A percentile compares a stretch with the other conserved stretches of the same genome.
Evolutionary conservation across 768 basidiomycete species (phyloP).

Genomic region (Pleurotus cornucopiae): DNA sequence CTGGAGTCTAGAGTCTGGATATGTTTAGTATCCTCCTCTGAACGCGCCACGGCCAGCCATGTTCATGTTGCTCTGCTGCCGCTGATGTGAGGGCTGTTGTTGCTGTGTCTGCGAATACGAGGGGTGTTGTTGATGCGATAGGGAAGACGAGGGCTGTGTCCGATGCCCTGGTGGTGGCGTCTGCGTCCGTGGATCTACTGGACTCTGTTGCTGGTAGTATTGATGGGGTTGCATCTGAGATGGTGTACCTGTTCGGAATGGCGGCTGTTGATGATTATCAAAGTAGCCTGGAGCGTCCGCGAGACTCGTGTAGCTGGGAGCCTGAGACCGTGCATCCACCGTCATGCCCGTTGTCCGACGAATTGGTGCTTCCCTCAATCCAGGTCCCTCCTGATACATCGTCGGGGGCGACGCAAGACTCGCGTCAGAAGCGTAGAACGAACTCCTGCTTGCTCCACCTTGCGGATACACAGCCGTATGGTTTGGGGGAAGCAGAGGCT

Average conservation of each 20-base stretch:
- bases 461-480: slow-evolving; percentile 26
- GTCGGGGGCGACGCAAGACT: slow-evolving; percentile 40
- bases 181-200: neutral
- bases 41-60: slow-evolving; percentile 38
- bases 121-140: slow-evolving; percentile 23
- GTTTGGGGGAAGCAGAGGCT: slow-evolving; percentile 51
- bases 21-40: slow-evolving; percentile 24
- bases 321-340: slow-evolving; percentile 20
- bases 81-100: slow-evolving; percentile 14
- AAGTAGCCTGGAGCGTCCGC: slow-evolving; percentile 22
- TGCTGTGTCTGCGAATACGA: slow-evolving; percentile 20
- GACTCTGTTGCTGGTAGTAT: neutral
- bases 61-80: slow-evolving; percentile 23
- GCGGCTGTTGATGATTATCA: slow-evolving; percentile 18
- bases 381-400: slow-evolving; percentile 28
- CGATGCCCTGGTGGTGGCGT: neutral
- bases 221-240: neutral
- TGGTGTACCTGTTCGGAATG: neutral
- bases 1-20: neutral
- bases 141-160: slow-evolving; percentile 14
- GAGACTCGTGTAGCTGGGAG: slow-evolving; percentile 30
- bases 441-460: slow-evolving; percentile 30
- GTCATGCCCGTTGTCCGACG: slow-evolving; percentile 43
- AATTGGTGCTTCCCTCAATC: slow-evolving; percentile 54
- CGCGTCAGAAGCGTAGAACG: slow-evolving; percentile 26